These are phyloP conservation scores for Colletotrichum higginsianum DNA, from an alignment of 2,329 filamentous ascomycete species.

Conservation along the genomic window DNA sequence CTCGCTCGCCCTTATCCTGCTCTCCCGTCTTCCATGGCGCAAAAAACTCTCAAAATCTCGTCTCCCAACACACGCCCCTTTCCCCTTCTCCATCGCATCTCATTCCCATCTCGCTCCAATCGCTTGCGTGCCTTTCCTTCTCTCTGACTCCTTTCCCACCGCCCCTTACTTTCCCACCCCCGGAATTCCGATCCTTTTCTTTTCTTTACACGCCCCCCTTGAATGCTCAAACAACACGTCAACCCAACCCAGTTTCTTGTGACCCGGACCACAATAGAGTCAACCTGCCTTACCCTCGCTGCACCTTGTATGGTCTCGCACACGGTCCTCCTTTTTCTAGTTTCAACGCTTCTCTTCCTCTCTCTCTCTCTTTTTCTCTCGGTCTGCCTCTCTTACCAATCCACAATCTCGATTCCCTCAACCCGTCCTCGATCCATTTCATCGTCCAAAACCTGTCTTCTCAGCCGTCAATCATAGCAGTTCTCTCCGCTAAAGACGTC, in stretches of 20 bases:
- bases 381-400: background rate
- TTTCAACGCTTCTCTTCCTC: slow-evolving; percentile 3
- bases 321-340: slow-evolving; percentile 14
- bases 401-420: slow-evolving; percentile 2
- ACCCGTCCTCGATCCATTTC: background rate
- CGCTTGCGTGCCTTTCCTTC: slow-evolving; percentile 1
- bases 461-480: slow-evolving; percentile 4
- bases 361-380: background rate
- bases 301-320: background rate
- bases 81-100: slow-evolving; percentile 14
- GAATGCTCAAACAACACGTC: slow-evolving; percentile 6
- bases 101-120: slow-evolving; percentile 8
- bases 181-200: slow-evolving; percentile 10
- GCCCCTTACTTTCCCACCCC: background rate
- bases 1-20: slow-evolving; percentile 18
- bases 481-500: slow-evolving; percentile 30
- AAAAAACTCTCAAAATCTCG: slow-evolving; percentile 30
- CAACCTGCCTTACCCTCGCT: background rate
- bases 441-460: background rate
- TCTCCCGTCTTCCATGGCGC: slow-evolving; percentile 16
- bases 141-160: background rate
- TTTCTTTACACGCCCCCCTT: slow-evolving; percentile 10
- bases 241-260: slow-evolving; percentile 9
- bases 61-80: slow-evolving; percentile 21
- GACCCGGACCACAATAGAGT: background rate